These are phyloP conservation scores for Colletotrichum chrysophilum DNA, from an alignment of 2,329 filamentous ascomycete species.

Conservation along the genomic window DNA sequence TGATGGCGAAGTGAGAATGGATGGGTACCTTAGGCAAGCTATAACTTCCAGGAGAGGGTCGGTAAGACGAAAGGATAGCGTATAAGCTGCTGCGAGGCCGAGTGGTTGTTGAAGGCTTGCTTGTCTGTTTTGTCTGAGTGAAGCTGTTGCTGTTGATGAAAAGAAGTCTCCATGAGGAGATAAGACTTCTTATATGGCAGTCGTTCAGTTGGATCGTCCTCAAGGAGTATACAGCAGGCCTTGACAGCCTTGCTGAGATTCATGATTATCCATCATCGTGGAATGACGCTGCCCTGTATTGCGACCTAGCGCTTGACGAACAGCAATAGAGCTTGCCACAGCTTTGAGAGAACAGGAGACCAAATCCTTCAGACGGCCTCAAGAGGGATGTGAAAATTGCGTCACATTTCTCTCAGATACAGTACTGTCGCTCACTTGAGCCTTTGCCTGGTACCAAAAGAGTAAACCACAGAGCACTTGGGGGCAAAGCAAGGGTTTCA, in stretches of 20 bases:
- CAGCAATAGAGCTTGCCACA: neutral
- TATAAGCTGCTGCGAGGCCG: neutral
- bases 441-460: neutral
- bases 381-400: neutral
- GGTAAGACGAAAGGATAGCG: neutral
- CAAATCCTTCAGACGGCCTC: neutral
- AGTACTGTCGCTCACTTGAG: neutral
- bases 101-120: neutral
- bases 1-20: constrained; percentile 19
- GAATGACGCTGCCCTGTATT: constrained; percentile 19
- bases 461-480: neutral
- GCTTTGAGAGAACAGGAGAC: neutral
- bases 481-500: neutral
- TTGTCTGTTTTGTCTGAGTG: neutral
- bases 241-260: neutral
- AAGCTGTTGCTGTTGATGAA: neutral
- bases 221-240: neutral
- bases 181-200: neutral
- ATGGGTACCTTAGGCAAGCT: neutral
- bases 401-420: neutral
- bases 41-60: neutral
- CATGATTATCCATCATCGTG: neutral
- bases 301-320: constrained; percentile 1
- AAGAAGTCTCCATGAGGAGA: neutral
- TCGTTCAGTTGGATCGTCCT: neutral